Percentiles rank a stretch among this genome's conserved stretches.
These are phyloP conservation scores for Chaetothyriales sp. DNA, from an alignment of 2,329 filamentous ascomycete species.

Conservation along the genomic window DNA sequence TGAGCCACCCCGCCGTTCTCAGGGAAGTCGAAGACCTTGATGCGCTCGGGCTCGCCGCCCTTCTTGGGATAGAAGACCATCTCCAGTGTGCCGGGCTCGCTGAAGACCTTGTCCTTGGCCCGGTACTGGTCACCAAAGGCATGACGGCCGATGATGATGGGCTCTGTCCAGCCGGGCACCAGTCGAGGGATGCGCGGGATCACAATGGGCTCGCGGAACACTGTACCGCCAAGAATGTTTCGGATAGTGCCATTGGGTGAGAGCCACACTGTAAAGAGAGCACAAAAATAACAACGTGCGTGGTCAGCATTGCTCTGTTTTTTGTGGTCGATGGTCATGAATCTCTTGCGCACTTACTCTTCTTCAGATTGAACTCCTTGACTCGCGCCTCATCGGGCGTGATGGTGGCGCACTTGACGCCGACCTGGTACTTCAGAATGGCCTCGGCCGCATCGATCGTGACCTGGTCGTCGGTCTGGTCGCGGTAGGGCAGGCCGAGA, in stretches of 20 bases:
- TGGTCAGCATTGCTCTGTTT: slow-evolving; percentile 10
- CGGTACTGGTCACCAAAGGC: slow-evolving; percentile 98
- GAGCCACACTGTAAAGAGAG: slow-evolving; percentile 63
- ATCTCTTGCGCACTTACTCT: slow-evolving; percentile 47
- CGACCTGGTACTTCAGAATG: slow-evolving; percentile 97
- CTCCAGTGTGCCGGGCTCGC: slow-evolving; percentile 71
- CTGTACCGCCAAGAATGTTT: slow-evolving; percentile 70
- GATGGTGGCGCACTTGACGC: slow-evolving; percentile 98
- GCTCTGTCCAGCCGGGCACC: slow-evolving; percentile 94
- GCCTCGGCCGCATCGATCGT: slow-evolving; percentile 89
- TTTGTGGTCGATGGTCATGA: neutral
- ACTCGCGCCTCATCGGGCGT: slow-evolving; percentile 94
- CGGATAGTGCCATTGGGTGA: slow-evolving; percentile 83
- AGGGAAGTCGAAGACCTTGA: slow-evolving; percentile 84
- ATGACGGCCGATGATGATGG: slow-evolving; percentile 97
- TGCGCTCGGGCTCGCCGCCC: slow-evolving; percentile 61
- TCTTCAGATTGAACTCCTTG: slow-evolving; percentile 96
- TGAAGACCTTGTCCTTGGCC: slow-evolving; percentile 77
- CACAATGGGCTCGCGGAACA: slow-evolving; percentile 98
- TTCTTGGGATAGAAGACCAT: slow-evolving; percentile 77
- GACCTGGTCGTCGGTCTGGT: slow-evolving; percentile 91
- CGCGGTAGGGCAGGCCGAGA: slow-evolving; percentile 81
- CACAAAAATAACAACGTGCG: too few species aligned
- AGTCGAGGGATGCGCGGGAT: slow-evolving; percentile 85
- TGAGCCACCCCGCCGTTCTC: slow-evolving; percentile 75